Base-by-base conservation (phyloP, 352 stramenopile species). In the Pythium folliculosum region DNA sequence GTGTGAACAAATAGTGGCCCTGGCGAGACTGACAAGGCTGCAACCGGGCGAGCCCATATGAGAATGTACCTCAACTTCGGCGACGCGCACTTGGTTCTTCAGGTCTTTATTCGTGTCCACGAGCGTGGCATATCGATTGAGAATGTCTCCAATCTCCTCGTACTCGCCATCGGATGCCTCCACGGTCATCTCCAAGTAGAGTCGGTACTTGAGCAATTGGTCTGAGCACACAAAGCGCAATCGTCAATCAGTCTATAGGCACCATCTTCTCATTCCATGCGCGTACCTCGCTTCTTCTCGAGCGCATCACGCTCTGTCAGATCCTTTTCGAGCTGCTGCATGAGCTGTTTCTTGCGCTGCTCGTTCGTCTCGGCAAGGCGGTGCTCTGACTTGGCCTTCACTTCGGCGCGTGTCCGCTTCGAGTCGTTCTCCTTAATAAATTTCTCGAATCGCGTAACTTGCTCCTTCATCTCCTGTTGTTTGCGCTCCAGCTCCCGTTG, bases 341-440 rank as follows among this genome's bases (percentile, higher is more conserved):
- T 69, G 7, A 93, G 70, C 60, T 93, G 83, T n/a, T 84, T 85
- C 54, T 92, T 90, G 27, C 92, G 85, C 52, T 80, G 60, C 40
- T 96, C 88, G 64, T 95, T 95, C 17, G 86, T 71, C 61, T 96
- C 86, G 27, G 77, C 70, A 35, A 85, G 69, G 22, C 88, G 78
- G 53, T 89, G 77, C 65, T 97, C 91, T 2, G 82, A 88, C 72
- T 97, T 98, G 44, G 75, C 77, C 68, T 97, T 97, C 9, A 93
- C 67, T 67, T 98, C 91, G 9, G 91, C 92, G 25, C 89, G 77
- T 48, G 81, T 90, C 40, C 90, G 77, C 65, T 97, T 98, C 0
- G 88, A 88, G 66, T 97, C 90, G 67, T 98, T 98, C 67, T 97
- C 90, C 65, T 97, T 95, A 67, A 97, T 97, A 65, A 98, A 97